A percentile compares a stretch with the other conserved stretches of the same genome.
phyloP scores from a whole-genome alignment of 139 green algal species.

The Pseudopediastrum boryanum region DNA sequence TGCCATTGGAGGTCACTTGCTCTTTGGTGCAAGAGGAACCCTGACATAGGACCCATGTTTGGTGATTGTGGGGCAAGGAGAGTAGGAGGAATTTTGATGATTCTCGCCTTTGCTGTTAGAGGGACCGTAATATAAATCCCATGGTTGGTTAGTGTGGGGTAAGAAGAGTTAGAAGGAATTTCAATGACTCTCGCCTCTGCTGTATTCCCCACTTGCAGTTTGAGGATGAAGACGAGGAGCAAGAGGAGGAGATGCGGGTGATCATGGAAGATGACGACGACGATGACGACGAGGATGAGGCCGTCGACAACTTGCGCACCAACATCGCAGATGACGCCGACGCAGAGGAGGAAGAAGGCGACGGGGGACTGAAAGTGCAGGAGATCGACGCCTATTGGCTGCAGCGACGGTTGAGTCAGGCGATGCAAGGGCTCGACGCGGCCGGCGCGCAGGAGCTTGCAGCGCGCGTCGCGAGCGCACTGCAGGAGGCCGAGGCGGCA shows the following conservation, averaged over 20 bases:
- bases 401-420: constrained; percentile 85
- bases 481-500: constrained; percentile 37
- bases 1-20: no score
- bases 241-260: constrained; percentile 53
- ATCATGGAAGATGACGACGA: constrained; percentile 64
- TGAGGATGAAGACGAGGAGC: constrained; percentile 64
- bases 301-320: constrained; percentile 26
- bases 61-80: no score
- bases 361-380: constrained; percentile 33
- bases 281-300: constrained; percentile 41
- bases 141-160: no score
- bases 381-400: constrained; percentile 99
- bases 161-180: no score
- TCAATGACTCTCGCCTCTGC: no score
- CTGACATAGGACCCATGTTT: no score
- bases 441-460: constrained; percentile 73
- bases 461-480: constrained; percentile 70
- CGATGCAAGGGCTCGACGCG: constrained; percentile 76
- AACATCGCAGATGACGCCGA: constrained; percentile 6
- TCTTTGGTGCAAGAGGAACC: no score
- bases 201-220: constrained; percentile 46
- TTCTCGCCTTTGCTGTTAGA: no score
- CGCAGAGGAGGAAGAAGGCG: background rate
- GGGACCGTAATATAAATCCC: no score
- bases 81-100: no score